Base-by-base conservation (phyloP, 345 rosid genomes). In the Passiflora organensis region DNA sequence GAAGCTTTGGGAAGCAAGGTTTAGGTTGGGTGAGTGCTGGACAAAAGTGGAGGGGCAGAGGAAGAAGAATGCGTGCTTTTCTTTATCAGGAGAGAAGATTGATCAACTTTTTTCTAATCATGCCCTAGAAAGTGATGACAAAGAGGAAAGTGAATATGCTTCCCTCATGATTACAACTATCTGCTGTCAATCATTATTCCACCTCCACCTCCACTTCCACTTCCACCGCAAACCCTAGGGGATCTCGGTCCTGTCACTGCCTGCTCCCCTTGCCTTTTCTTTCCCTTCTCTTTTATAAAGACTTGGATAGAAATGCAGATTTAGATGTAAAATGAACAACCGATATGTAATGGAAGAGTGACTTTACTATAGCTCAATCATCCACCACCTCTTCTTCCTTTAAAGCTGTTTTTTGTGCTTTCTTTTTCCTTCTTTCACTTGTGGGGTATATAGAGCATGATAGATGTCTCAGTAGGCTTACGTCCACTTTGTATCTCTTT, bases 71-170 rank as follows among this genome's bases (percentile, higher is more conserved):
- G 41, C 34, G 43, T 37, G 66, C 52, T 64, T 66, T 77, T 59
- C 20, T 41, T 16, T 58, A 37, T 59, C 46, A 49, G 57, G 67
- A 65, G 59, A 65, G 90, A 72, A 76, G 80, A 76, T 67, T 60
- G 79, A 58, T 56, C 51, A 74, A 74, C 84, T 78, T 83, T 83
- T 76, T 60, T 76, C 89, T 72, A 89, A 85, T 83, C 87, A 82
- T 89, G 91, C 89, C 79, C 48, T 82, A 55, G 78, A 83, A 83
- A 83, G 91, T 80, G 80, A 79, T 77, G 84, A 78, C 89, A 89
- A 82, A 78, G 68, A 81, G 79, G 80, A 85, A 83, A 80, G 86
- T 78, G 81, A 82, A 81, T 82, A 76, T 76, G 83, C 81, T 74
- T 78, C 81, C 53, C 66, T 67, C 81, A 74, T 78, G 70, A 79